A percentile compares a stretch with the other conserved stretches of the same genome.
phyloP scores from a whole-genome alignment of 202 grass and related monocot genomes.

The Dendrocalamus latiflorus region DNA sequence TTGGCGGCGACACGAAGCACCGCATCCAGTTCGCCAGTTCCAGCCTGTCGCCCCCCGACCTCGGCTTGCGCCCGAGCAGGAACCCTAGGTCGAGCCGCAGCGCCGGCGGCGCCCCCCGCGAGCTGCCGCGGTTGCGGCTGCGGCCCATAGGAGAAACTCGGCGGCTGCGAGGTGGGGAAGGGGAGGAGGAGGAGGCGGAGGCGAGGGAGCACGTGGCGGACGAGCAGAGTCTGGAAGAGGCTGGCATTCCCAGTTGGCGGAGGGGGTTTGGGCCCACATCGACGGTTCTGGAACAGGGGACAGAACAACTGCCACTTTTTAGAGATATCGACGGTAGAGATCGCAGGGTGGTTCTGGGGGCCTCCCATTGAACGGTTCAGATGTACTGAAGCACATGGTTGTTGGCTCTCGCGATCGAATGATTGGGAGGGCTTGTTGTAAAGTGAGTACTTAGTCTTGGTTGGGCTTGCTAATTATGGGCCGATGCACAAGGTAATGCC shows the following conservation, averaged over 20 bases:
- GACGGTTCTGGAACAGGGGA: constrained; percentile 18
- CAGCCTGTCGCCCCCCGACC: constrained; percentile 1
- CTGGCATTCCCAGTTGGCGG: constrained; percentile 24
- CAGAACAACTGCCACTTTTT: background rate
- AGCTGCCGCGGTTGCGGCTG: background rate
- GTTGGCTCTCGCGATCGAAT: background rate
- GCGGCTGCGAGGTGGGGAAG: background rate
- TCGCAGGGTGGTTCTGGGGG: background rate
- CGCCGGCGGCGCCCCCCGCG: background rate
- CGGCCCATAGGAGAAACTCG: background rate
- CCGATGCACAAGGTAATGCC: no score
- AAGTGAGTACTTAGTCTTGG: no score
- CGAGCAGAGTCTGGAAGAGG: constrained; percentile 22
- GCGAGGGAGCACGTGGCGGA: constrained; percentile 24
- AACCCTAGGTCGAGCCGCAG: constrained; percentile 29
- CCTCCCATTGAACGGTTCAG: background rate
- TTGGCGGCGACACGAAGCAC: constrained; percentile 14
- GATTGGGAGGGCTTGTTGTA: background rate
- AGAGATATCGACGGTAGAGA: background rate
- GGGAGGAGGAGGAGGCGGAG: background rate
- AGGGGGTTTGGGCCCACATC: background rate
- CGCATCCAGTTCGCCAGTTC: constrained; percentile 32
- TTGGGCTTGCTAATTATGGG: no score
- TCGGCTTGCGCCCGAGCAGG: constrained; percentile 25
- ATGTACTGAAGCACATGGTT: background rate